These are phyloP conservation scores for Trichophyton rubrum DNA, from an alignment of 2,329 filamentous ascomycete species.

Conservation along the genomic window DNA sequence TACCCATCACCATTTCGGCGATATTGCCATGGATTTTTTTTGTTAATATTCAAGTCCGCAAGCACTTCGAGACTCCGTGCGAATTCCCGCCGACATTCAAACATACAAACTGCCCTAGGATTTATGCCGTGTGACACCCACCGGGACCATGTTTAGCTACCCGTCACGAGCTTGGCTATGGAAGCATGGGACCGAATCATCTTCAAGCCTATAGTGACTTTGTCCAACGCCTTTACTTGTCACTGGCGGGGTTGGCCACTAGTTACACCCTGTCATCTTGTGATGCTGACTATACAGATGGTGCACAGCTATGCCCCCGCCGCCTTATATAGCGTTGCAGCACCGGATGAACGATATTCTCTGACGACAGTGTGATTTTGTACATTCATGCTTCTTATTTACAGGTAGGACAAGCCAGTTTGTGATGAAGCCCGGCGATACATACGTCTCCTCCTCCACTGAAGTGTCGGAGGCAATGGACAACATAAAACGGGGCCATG, in stretches of 20 bases:
- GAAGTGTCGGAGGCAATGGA: too few relatives aligned
- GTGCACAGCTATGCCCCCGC: not conserved
- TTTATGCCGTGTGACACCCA: not conserved
- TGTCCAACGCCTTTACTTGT: not conserved
- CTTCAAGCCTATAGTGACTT: not conserved
- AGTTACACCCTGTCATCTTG: not conserved
- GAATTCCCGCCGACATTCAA: not conserved
- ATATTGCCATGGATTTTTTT: not conserved
- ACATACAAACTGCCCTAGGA: not conserved
- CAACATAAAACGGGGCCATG: not conserved
- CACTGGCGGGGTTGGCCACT: not conserved
- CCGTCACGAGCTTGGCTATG: not conserved
- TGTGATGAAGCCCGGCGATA: not conserved
- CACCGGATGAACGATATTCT: not conserved
- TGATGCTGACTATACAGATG: not conserved
- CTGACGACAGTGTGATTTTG: not conserved
- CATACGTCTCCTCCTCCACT: not conserved
- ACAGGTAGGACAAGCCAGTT: not conserved
- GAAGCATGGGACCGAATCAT: not conserved
- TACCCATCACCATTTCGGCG: not conserved
- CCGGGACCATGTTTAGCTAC: not conserved
- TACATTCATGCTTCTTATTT: not conserved
- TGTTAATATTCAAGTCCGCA: not conserved
- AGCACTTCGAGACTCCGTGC: not conserved
- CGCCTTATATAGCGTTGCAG: not conserved